phyloP scores from a whole-genome alignment of 2,329 filamentous ascomycete species.

The Didymella segeticola region DNA sequence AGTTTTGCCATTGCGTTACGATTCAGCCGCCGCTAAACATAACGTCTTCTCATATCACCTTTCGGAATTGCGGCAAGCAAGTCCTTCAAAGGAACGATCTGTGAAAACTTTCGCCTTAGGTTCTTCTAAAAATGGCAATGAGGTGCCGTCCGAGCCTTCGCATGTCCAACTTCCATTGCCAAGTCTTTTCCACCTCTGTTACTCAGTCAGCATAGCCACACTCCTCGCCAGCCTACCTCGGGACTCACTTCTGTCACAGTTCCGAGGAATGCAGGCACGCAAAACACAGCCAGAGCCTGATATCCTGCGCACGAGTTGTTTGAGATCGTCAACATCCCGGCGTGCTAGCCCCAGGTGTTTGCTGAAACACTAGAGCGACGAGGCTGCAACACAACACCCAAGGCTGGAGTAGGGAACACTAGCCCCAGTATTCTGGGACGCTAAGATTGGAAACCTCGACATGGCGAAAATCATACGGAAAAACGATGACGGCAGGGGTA shows the following conservation, averaged over 20 bases:
- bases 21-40: too few relatives aligned
- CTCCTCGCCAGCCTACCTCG: not conserved
- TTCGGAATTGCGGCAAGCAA: too few relatives aligned
- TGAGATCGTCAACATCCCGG: slow-evolving; percentile 20
- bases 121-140: too few relatives aligned
- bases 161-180: not conserved
- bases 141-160: not conserved
- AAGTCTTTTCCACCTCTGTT: not conserved
- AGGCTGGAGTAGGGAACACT: not conserved
- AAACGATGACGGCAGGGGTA: not conserved
- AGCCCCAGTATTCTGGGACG: slow-evolving; percentile 4
- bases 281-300: not conserved
- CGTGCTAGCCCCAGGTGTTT: slow-evolving; percentile 24
- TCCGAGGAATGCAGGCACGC: not conserved
- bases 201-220: not conserved
- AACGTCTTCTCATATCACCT: too few relatives aligned
- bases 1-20: too few relatives aligned
- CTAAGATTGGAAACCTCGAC: slow-evolving; percentile 7
- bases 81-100: not conserved
- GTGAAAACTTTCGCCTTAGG: not conserved
- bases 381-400: slow-evolving; percentile 20
- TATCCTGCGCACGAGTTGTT: slow-evolving; percentile 21
- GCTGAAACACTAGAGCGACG: slow-evolving; percentile 35
- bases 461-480: not conserved
- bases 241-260: not conserved